phyloP scores from a whole-genome alignment of 345 rosid species.

The Murraya paniculata region DNA sequence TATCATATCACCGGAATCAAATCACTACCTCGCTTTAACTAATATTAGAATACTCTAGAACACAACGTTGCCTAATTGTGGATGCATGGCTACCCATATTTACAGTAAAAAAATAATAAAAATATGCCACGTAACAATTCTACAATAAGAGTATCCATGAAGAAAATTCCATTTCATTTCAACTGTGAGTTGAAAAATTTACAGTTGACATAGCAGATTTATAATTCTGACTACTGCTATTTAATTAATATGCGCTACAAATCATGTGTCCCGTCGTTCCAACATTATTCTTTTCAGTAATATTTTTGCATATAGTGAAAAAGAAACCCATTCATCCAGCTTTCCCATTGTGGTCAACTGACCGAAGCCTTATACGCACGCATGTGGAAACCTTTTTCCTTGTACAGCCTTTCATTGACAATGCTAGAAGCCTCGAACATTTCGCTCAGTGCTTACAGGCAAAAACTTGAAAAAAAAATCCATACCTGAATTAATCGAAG shows the following conservation, averaged over 20 bases:
- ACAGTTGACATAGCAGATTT: not conserved
- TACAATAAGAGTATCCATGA: not conserved
- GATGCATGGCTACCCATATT: no score
- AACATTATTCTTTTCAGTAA: not conserved
- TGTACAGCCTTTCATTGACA: not conserved
- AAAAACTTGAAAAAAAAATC: not conserved
- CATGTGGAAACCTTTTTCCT: no score
- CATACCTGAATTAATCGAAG: not conserved
- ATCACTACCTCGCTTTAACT: not conserved
- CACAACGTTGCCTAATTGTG: no score
- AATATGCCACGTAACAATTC: no score
- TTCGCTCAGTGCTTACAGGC: not conserved
- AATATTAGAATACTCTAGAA: no score
- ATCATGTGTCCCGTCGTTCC: not conserved
- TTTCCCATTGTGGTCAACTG: not conserved
- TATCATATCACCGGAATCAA: no score
- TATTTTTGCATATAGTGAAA: not conserved
- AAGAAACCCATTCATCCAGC: not conserved
- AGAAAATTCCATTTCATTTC: slow-evolving; percentile 1
- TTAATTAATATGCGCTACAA: no score
- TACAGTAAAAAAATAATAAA: no score
- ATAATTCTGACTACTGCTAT: not conserved
- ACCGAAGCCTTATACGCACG: no score
- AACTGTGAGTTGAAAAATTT: not conserved
- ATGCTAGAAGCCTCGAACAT: no score